phyloP scores from a whole-genome alignment of 1,284 basidiomycete species.

The Cryptococcus hybrid region DNA sequence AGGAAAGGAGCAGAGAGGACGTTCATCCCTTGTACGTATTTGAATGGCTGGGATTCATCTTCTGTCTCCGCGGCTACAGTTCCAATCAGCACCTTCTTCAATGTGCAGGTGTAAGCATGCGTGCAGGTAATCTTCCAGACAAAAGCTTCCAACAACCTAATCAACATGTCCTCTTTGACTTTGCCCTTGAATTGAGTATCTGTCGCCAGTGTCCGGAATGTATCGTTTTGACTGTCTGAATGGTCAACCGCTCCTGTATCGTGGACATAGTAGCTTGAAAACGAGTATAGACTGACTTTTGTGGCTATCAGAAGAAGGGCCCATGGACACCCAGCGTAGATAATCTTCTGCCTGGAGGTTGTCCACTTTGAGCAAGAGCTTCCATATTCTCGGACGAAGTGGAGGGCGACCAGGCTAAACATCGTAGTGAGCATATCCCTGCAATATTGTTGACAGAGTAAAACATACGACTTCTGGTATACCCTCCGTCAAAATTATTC shows the following conservation, averaged over 20 bases:
- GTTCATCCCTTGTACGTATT: conserved; percentile 98
- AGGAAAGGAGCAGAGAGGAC: conserved; percentile 96
- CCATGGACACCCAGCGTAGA: conserved; percentile 74
- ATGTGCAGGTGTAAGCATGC: background rate
- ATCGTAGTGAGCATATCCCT: background rate
- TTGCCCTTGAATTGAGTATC: conserved; percentile 92
- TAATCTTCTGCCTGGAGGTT: conserved; percentile 73
- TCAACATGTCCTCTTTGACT: conserved; percentile 94
- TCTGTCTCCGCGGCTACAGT: conserved; percentile 12
- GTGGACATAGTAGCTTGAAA: background rate
- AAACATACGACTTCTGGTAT: conserved; percentile 58
- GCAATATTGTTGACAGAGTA: background rate
- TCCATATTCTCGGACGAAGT: conserved; percentile 66
- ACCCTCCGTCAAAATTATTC: conserved; percentile 82
- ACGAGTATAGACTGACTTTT: conserved; percentile 64
- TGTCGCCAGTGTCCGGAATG: conserved; percentile 82
- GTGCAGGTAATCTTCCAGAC: conserved; percentile 84
- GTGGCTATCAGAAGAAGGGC: conserved; percentile 80
- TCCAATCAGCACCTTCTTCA: background rate
- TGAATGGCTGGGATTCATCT: conserved; percentile 65
- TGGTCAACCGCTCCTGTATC: background rate
- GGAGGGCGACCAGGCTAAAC: conserved; percentile 23
- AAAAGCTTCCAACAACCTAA: conserved; percentile 90
- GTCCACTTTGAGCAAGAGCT: conserved; percentile 79
- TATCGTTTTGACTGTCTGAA: conserved; percentile 54